phyloP scores from a whole-genome alignment of 495 filamentous ascomycete genomes.

The Lophiotrema nucula region DNA sequence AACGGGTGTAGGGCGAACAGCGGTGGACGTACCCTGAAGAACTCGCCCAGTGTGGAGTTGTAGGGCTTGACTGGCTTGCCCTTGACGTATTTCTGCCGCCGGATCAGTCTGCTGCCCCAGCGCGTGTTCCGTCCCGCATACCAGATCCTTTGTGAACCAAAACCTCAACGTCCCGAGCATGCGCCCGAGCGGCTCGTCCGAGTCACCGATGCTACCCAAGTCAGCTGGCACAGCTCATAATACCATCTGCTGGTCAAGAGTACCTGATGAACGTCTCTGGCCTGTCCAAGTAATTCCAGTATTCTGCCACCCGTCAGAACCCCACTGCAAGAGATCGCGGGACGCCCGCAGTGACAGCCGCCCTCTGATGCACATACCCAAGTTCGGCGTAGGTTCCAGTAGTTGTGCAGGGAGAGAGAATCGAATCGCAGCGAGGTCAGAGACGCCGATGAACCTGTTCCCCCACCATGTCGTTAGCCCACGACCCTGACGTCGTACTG shows the following conservation, averaged over 20 bases:
- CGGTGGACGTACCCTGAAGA: slow-evolving; percentile 71
- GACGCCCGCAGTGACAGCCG: no score
- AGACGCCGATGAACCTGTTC: slow-evolving; percentile 82
- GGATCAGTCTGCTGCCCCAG: slow-evolving; percentile 1
- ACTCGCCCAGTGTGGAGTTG: slow-evolving; percentile 95
- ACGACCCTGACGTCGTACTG: no score
- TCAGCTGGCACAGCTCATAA: slow-evolving; percentile 36
- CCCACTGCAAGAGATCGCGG: no score
- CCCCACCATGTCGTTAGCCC: not conserved
- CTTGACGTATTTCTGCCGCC: slow-evolving; percentile 84
- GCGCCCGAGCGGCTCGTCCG: slow-evolving; percentile 83
- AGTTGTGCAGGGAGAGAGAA: slow-evolving; percentile 96
- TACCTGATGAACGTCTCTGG: slow-evolving; percentile 91
- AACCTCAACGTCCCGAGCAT: slow-evolving; percentile 92
- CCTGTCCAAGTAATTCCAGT: slow-evolving; percentile 97
- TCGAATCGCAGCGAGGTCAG: slow-evolving; percentile 91
- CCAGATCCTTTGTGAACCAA: slow-evolving; percentile 97
- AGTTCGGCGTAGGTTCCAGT: slow-evolving; percentile 89
- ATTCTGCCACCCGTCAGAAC: slow-evolving; percentile 57
- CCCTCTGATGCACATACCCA: slow-evolving; percentile 59
- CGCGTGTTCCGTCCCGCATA: slow-evolving; percentile 37
- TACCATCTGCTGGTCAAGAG: slow-evolving; percentile 14
- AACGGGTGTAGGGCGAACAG: not conserved
- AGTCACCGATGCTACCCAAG: slow-evolving; percentile 77
- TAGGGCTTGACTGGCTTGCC: slow-evolving; percentile 98